A percentile compares a stretch with the other conserved stretches of the same genome.
These are phyloP conservation scores for Quercus berberidifolia DNA, from an alignment of 306 rosid species.

Conservation along the genomic window DNA sequence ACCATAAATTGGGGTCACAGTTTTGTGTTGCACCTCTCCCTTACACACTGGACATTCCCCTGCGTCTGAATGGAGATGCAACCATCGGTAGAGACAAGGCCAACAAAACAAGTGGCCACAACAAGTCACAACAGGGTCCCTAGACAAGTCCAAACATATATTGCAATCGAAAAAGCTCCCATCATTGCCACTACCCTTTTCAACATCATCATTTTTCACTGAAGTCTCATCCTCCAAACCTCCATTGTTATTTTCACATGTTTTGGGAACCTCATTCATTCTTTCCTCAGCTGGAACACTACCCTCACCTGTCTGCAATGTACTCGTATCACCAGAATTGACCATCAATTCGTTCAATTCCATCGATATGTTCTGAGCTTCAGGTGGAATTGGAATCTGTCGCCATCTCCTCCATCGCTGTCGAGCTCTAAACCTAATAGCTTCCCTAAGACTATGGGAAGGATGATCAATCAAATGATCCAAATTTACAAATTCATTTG, in stretches of 20 bases:
- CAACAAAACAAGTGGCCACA: conserved; percentile 98
- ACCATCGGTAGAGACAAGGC: conserved; percentile 87
- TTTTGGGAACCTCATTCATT: conserved; percentile 46
- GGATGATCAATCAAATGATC: conserved; percentile 59
- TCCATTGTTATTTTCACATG: conserved; percentile 66
- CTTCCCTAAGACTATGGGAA: conserved; percentile 48
- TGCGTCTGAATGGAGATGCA: conserved; percentile 81
- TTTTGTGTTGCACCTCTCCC: conserved; percentile 77
- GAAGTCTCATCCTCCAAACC: conserved; percentile 45
- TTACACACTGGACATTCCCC: conserved; percentile 95
- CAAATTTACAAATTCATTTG: conserved; percentile 47
- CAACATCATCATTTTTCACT: conserved; percentile 61
- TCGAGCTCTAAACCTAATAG: conserved; percentile 49
- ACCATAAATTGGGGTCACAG: conserved; percentile 88
- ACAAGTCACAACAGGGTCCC: conserved; percentile 92
- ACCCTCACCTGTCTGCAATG: conserved; percentile 87
- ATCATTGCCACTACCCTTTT: conserved; percentile 57
- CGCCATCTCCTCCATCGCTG: conserved; percentile 68
- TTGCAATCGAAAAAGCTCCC: conserved; percentile 94
- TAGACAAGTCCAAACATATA: conserved; percentile 87
- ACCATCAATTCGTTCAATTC: conserved; percentile 63
- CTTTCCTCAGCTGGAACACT: conserved; percentile 78
- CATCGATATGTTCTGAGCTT: conserved; percentile 43
- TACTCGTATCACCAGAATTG: conserved; percentile 48
- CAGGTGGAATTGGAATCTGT: conserved; percentile 36